Evolutionary conservation across 305 asterid genomes (phyloP).

Genomic region (Salvia sclarea): DNA sequence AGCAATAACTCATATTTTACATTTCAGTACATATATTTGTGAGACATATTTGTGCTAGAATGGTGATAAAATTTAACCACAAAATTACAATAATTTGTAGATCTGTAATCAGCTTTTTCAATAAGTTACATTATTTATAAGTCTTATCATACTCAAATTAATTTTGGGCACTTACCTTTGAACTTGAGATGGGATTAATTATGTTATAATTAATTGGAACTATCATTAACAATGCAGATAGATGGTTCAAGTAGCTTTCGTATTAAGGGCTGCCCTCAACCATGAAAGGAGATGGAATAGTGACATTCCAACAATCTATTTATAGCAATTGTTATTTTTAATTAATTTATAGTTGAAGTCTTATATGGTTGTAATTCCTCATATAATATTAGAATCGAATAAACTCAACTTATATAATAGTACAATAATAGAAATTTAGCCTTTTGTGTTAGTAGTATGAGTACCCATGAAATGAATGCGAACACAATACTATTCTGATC

Average conservation of each 20-base stretch:
- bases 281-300: neutral
- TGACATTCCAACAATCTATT: neutral
- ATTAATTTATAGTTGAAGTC: neutral
- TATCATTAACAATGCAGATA: neutral
- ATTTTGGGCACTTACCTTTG: neutral
- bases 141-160: neutral
- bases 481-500: neutral
- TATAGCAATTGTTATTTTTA: neutral
- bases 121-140: neutral
- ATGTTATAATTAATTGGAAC: neutral
- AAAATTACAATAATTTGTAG: neutral
- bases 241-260: conserved; percentile 1
- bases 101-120: neutral
- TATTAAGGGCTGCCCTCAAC: neutral
- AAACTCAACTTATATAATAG: neutral
- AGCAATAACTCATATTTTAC: neutral
- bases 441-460: neutral
- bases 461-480: neutral
- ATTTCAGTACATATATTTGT: neutral
- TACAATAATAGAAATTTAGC: neutral
- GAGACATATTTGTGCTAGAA: neutral
- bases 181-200: neutral
- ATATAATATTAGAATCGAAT: neutral
- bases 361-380: neutral
- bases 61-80: neutral